Evolutionary conservation across 1,139 yeast genomes (phyloP).

Genomic region (Williopsis jadinii): DNA sequence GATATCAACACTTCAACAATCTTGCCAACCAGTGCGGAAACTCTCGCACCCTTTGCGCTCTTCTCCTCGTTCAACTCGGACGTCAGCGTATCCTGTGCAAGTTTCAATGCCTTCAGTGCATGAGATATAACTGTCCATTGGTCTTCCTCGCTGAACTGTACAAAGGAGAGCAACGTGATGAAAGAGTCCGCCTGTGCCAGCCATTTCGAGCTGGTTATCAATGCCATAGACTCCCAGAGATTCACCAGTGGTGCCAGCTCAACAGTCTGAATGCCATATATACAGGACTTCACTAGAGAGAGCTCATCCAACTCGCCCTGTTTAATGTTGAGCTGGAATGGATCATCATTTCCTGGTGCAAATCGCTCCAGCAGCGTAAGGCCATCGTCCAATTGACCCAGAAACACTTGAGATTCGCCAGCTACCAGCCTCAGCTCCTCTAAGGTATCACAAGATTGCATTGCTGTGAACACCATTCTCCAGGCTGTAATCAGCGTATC

Average conservation of each 20-base stretch:
- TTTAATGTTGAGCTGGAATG: slow-evolving; percentile 10
- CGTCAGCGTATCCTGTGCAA: slow-evolving; percentile 33
- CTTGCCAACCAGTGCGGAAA: slow-evolving; percentile 35
- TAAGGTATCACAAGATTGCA: slow-evolving; percentile 20
- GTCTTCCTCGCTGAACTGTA: slow-evolving; percentile 12
- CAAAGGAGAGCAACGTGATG: slow-evolving; percentile 30
- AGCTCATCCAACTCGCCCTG: slow-evolving; percentile 10
- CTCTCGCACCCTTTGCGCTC: slow-evolving; percentile 25
- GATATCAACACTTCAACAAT: slow-evolving; percentile 36
- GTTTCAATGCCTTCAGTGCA: slow-evolving; percentile 31
- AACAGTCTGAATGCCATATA: slow-evolving; percentile 8
- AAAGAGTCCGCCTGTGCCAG: slow-evolving; percentile 38
- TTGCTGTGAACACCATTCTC: slow-evolving; percentile 22
- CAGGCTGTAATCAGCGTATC: slow-evolving; percentile 26
- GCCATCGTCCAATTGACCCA: slow-evolving; percentile 2
- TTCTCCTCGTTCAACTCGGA: slow-evolving; percentile 14
- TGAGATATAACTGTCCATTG: slow-evolving; percentile 32
- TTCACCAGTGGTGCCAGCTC: slow-evolving; percentile 15
- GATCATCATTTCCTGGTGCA: slow-evolving; percentile 17
- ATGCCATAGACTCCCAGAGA: slow-evolving; percentile 17
- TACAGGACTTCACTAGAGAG: slow-evolving; percentile 6
- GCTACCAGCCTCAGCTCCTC: slow-evolving; percentile 15
- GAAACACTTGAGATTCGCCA: slow-evolving; percentile 20
- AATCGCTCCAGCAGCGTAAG: slow-evolving; percentile 22
- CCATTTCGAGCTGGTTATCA: slow-evolving; percentile 28